Percentiles rank a stretch among this genome's conserved stretches.
These are phyloP conservation scores for Tuber magnatum DNA, from an alignment of 495 filamentous ascomycete species.

Conservation along the genomic window DNA sequence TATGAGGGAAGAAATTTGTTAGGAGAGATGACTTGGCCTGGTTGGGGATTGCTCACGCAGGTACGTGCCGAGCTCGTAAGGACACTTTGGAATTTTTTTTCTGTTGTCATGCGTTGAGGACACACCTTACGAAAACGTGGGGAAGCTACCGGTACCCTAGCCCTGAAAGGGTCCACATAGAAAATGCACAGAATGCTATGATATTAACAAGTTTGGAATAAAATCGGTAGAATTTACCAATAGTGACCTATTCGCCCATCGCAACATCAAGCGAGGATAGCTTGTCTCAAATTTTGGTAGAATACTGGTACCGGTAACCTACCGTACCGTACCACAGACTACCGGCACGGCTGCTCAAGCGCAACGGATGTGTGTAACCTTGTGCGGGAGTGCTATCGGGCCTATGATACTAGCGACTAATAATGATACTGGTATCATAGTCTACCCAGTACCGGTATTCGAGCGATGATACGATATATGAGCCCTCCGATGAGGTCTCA, in stretches of 20 bases:
- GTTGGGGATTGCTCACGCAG: slow-evolving; percentile 1
- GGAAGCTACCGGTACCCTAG: slow-evolving; percentile 16
- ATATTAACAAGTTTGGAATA: not conserved
- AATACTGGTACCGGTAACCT: no score
- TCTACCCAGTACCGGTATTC: no score
- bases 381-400: not conserved
- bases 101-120: slow-evolving; percentile 24
- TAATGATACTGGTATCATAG: no score
- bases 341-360: not conserved
- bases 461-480: not conserved
- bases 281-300: not conserved
- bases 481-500: not conserved
- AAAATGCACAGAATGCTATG: slow-evolving; percentile 22
- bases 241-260: not conserved
- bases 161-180: not conserved
- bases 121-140: slow-evolving; percentile 31
- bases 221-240: not conserved
- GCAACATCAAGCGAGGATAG: not conserved
- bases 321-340: no score
- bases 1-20: not conserved
- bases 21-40: slow-evolving; percentile 4
- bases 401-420: no score
- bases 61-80: not conserved
- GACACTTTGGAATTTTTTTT: not conserved
- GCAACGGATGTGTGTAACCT: not conserved